Conservation (phyloP, 2,329 filamentous ascomycete genomes). For the Cadophora luteo-olivacea region DNA sequence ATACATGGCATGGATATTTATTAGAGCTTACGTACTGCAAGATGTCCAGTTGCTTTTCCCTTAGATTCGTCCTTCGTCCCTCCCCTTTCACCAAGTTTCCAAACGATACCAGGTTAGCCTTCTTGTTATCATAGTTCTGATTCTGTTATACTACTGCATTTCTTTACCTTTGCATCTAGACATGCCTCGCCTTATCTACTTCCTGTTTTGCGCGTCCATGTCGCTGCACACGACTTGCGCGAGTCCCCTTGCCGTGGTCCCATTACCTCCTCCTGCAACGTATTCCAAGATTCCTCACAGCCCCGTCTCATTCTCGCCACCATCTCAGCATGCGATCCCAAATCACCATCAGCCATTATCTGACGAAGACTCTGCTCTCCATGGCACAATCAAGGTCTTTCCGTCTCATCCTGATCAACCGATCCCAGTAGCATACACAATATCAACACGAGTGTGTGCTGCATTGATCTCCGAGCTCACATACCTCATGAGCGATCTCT, state of each 20-base stretch:
- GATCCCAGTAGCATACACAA: constrained; percentile 15
- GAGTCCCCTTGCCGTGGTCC: neutral
- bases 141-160: too few relatives aligned
- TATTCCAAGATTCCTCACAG: neutral
- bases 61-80: too few relatives aligned
- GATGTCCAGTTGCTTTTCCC: too few relatives aligned
- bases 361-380: neutral
- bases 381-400: constrained; percentile 15
- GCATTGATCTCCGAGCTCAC: neutral
- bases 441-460: constrained; percentile 16
- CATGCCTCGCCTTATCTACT: neutral
- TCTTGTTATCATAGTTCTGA: too few relatives aligned
- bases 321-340: constrained; percentile 18
- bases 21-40: too few relatives aligned
- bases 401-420: neutral
- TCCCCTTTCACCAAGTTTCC: too few relatives aligned
- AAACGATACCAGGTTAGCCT: too few relatives aligned
- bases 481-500: constrained; percentile 18
- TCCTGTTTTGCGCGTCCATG: neutral
- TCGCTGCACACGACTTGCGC: constrained; percentile 1
- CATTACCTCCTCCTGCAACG: neutral
- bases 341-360: neutral
- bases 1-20: neutral
- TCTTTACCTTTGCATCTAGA: neutral
- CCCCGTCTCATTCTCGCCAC: constrained; percentile 8